phyloP scores from a whole-genome alignment of 2,329 filamentous ascomycete species.

The Verticillium dahliae region DNA sequence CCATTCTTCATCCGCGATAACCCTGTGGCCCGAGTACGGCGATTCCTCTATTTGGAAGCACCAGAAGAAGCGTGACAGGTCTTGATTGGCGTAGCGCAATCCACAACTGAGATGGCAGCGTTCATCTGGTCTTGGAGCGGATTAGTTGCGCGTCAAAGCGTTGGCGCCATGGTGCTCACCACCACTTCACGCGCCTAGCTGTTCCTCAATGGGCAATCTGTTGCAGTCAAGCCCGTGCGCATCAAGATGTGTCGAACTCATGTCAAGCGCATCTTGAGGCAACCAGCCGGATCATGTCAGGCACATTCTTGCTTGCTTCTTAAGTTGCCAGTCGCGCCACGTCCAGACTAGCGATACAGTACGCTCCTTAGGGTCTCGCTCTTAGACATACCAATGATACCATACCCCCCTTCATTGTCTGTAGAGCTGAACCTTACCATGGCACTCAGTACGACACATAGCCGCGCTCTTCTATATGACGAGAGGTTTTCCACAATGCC shows the following conservation, averaged over 20 bases:
- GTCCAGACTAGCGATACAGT: not conserved
- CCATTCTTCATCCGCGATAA: not conserved
- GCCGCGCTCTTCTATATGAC: not conserved
- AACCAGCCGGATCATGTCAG: not conserved
- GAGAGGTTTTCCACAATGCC: not conserved
- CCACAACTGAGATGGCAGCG: not conserved
- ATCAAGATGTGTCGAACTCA: not conserved
- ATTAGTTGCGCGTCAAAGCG: not conserved
- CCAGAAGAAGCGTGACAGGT: not conserved
- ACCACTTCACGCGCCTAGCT: not conserved
- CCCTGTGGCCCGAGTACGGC: not conserved
- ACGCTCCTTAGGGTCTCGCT: not conserved
- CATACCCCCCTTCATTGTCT: not conserved
- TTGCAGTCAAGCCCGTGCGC: not conserved
- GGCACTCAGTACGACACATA: not conserved
- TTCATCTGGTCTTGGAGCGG: not conserved
- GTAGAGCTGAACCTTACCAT: not conserved
- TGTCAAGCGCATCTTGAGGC: not conserved
- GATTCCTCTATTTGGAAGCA: not conserved
- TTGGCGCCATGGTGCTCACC: not conserved
- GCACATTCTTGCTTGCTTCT: constrained; percentile 1
- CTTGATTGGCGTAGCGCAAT: not conserved
- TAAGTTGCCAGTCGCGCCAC: not conserved
- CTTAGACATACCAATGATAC: not conserved
- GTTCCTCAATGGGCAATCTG: too few relatives aligned